A percentile compares a stretch with the other conserved stretches of the same genome.
phyloP scores from a whole-genome alignment of 805 yeast genomes.

The Myxozyma vanderwaltii region DNA sequence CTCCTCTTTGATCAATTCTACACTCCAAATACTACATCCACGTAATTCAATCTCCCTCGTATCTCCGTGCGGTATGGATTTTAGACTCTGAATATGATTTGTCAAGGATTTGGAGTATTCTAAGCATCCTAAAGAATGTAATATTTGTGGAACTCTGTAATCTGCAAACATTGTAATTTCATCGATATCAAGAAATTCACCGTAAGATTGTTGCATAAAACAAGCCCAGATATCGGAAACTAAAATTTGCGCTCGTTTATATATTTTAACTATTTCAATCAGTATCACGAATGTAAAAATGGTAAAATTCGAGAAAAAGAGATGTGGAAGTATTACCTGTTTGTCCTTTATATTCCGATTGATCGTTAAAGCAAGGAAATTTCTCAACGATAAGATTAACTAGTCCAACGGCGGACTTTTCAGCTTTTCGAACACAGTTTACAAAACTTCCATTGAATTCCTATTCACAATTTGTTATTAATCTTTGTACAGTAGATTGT shows the following conservation, averaged over 20 bases:
- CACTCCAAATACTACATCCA: slow-evolving; percentile 48
- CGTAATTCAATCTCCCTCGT: slow-evolving; percentile 47
- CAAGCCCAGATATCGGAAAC: slow-evolving; percentile 49
- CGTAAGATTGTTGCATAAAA: slow-evolving; percentile 44
- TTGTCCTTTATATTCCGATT: slow-evolving; percentile 38
- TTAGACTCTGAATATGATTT: slow-evolving; percentile 32
- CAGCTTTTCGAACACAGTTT: slow-evolving; percentile 36
- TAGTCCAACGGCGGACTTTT: slow-evolving; percentile 42
- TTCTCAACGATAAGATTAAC: slow-evolving; percentile 39
- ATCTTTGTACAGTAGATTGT: no score
- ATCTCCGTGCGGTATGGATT: slow-evolving; percentile 41
- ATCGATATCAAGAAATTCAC: slow-evolving; percentile 47
- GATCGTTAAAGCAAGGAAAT: slow-evolving; percentile 45
- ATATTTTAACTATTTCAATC: slow-evolving; percentile 42
- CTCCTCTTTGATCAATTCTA: slow-evolving; percentile 42
- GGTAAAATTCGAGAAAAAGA: no score
- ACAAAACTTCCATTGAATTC: slow-evolving; percentile 35
- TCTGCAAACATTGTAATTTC: slow-evolving; percentile 51
- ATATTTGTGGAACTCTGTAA: slow-evolving; percentile 51
- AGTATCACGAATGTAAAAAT: no score
- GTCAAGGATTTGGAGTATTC: slow-evolving; percentile 40
- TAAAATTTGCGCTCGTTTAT: slow-evolving; percentile 50
- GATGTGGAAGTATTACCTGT: no score
- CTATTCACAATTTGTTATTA: no score
- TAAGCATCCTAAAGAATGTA: slow-evolving; percentile 44